Evolutionary conservation across 495 filamentous ascomycete species (phyloP).

Genomic region (Neurospora sp.): DNA sequence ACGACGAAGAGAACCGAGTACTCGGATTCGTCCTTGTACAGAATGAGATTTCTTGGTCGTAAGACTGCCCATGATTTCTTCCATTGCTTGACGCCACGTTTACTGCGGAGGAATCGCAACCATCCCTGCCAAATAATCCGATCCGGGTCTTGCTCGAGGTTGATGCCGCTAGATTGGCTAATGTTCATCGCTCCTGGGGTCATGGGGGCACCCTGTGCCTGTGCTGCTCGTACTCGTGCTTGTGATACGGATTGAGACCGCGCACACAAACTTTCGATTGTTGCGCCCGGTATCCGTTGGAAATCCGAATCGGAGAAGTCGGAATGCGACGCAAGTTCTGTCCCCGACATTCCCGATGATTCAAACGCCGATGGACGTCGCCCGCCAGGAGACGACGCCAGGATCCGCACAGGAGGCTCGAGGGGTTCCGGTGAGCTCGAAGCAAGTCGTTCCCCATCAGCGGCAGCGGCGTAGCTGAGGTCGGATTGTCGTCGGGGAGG

Average conservation of each 20-base stretch:
- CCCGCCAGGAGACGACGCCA: slow-evolving; percentile 18
- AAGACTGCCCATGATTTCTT: slow-evolving; percentile 89
- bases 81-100: slow-evolving; percentile 85
- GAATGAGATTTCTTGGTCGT: slow-evolving; percentile 73
- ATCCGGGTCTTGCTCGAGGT: slow-evolving; percentile 46
- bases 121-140: slow-evolving; percentile 88
- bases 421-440: slow-evolving; percentile 60
- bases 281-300: slow-evolving; percentile 28
- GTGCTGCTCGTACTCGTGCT: slow-evolving; percentile 2
- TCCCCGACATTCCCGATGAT: slow-evolving; percentile 62
- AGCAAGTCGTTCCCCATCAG: slow-evolving; percentile 22
- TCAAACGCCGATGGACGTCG: slow-evolving; percentile 50
- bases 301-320: slow-evolving; percentile 74
- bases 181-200: slow-evolving; percentile 37
- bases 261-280: slow-evolving; percentile 33
- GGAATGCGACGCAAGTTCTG: slow-evolving; percentile 79
- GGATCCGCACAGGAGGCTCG: slow-evolving; percentile 24
- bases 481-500: slow-evolving; percentile 30
- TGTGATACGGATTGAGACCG: slow-evolving; percentile 19
- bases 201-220: slow-evolving; percentile 6
- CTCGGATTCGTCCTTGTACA: slow-evolving; percentile 90
- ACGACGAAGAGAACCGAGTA: slow-evolving; percentile 81
- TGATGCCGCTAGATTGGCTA: slow-evolving; percentile 47
- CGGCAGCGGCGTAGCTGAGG: not conserved
- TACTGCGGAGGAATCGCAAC: slow-evolving; percentile 74